Conservation (phyloP, 306 rosid species). For the Trifolium fragiferum region DNA sequence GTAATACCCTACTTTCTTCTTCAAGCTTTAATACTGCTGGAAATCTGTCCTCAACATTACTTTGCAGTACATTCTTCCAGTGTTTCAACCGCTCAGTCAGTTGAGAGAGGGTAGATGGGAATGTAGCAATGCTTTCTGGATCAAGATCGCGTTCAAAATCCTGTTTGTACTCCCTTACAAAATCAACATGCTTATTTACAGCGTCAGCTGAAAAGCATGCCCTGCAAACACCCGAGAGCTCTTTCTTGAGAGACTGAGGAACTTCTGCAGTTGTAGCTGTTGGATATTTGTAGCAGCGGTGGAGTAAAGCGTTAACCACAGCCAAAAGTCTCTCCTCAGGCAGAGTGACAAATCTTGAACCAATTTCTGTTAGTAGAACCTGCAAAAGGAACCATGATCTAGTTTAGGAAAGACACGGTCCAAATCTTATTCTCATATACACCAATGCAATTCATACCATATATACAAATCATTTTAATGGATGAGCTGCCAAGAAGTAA, state of each 20-base stretch:
- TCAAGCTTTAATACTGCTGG: conserved; percentile 95
- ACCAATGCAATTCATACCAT: conserved; percentile 10
- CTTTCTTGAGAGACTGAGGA: conserved; percentile 98
- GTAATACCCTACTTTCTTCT: conserved; percentile 97
- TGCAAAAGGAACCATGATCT: conserved; percentile 48
- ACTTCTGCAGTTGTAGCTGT: conserved; percentile 99
- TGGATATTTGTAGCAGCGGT: conserved; percentile 99
- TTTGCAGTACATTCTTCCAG: conserved; percentile 98
- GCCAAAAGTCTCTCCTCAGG: conserved; percentile 99
- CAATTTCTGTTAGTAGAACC: conserved; percentile 95
- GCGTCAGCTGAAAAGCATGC: conserved; percentile 99
- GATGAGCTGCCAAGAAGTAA: conserved; percentile 2
- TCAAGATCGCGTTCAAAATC: conserved; percentile 99
- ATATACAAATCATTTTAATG: conserved; percentile 18
- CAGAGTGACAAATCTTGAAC: conserved; percentile 95
- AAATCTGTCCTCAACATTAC: conserved; percentile 99
- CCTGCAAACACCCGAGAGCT: conserved; percentile 98
- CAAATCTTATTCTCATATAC: conserved; percentile 25
- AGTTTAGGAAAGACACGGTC: conserved; percentile 13
- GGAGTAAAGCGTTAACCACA: conserved; percentile 96
- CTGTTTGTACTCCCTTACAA: conserved; percentile 97
- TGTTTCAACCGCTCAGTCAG: conserved; percentile 90
- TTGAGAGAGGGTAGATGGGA: conserved; percentile 93
- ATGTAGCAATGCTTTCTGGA: conserved; percentile 92
- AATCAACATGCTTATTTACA: conserved; percentile 95